Conservation (phyloP, 495 filamentous ascomycete species). For the Articulospora tetracladia region DNA sequence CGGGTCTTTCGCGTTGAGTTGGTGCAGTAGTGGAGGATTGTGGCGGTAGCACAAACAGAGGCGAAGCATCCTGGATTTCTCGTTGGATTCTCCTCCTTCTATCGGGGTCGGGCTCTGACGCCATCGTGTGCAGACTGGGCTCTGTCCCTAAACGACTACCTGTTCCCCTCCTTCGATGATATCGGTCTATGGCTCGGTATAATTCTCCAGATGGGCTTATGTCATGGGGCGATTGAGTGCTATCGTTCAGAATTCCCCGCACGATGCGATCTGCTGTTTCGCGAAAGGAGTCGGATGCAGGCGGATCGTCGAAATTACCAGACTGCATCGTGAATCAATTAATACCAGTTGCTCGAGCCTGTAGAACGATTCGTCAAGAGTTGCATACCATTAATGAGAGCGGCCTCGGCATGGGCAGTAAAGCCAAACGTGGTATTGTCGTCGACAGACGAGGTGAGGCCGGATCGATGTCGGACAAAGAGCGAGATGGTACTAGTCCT, state of each 20-base stretch:
- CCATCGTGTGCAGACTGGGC: conserved; percentile 4
- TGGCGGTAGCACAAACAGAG: conserved; percentile 18
- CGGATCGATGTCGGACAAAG: background rate
- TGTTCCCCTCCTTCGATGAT: conserved; percentile 24
- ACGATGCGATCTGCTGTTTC: conserved; percentile 38
- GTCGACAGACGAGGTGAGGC: background rate
- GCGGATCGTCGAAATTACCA: conserved; percentile 54
- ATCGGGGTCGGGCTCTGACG: conserved; percentile 14
- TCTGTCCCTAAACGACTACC: background rate
- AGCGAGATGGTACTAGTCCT: background rate
- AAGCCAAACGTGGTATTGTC: background rate
- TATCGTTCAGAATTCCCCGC: conserved; percentile 34
- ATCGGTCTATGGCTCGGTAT: conserved; percentile 40
- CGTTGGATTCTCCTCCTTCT: conserved; percentile 1
- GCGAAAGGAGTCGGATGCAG: conserved; percentile 40
- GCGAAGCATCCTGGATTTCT: conserved; percentile 9
- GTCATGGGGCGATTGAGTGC: conserved; percentile 27
- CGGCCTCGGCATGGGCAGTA: conserved; percentile 18
- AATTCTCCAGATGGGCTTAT: conserved; percentile 39
- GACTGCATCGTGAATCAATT: conserved; percentile 40
- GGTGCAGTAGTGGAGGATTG: background rate
- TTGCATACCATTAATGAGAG: conserved; percentile 21
- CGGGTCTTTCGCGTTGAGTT: conserved; percentile 4
- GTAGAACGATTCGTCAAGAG: background rate
- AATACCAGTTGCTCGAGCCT: background rate